Conservation (phyloP, 345 rosid species). For the Geranium brycei region DNA sequence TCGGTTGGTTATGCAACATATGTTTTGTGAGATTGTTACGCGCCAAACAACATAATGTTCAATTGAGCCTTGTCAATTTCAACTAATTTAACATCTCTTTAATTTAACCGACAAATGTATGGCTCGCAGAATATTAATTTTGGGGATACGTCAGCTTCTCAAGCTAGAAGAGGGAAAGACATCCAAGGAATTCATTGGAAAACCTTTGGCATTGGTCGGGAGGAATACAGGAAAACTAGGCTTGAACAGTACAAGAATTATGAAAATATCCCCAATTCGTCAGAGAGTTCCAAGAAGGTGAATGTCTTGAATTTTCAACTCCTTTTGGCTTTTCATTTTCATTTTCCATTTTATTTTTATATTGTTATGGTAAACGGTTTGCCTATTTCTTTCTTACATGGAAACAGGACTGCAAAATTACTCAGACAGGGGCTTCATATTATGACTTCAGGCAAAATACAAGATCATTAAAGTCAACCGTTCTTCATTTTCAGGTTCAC, state of each 20-base stretch:
- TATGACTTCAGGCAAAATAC: slow-evolving; percentile 13
- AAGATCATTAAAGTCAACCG: slow-evolving; percentile 13
- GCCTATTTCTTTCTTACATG: too few relatives aligned
- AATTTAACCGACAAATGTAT: background rate
- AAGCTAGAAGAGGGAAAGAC: slow-evolving; percentile 51
- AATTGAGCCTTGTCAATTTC: too few relatives aligned
- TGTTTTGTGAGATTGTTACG: too few relatives aligned
- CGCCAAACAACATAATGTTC: too few relatives aligned
- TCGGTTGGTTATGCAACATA: too few relatives aligned
- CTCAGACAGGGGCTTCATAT: slow-evolving; percentile 13
- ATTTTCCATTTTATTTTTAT: too few relatives aligned
- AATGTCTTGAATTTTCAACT: too few relatives aligned
- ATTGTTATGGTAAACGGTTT: too few relatives aligned
- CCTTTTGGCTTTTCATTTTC: background rate
- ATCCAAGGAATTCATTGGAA: slow-evolving; percentile 73
- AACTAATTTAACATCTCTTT: too few relatives aligned
- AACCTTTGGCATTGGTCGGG: slow-evolving; percentile 34
- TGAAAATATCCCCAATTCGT: slow-evolving; percentile 36
- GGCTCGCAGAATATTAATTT: slow-evolving; percentile 23
- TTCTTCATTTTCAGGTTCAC: slow-evolving; percentile 17
- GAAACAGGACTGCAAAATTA: slow-evolving; percentile 11
- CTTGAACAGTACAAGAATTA: slow-evolving; percentile 56
- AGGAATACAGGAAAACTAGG: slow-evolving; percentile 43
- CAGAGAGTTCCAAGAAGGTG: slow-evolving; percentile 32
- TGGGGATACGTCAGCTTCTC: slow-evolving; percentile 39